Evolutionary conservation across 345 rosid genomes (phyloP), one percentile per base, ranked within the genome.

Genomic region (Salix brachista): DNA sequence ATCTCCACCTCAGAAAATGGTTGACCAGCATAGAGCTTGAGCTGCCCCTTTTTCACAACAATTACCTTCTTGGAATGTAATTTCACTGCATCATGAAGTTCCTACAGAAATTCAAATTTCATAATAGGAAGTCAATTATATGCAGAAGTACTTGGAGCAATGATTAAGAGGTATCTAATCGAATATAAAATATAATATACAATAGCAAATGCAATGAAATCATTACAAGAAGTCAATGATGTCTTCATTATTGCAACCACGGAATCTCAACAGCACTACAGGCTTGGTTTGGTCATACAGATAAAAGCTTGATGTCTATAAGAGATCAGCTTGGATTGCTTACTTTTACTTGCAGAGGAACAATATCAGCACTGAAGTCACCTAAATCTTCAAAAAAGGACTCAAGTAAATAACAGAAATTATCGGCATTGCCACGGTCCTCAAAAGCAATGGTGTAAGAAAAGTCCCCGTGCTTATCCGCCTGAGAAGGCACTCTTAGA

Each of bases 21-120:
- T 54, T 94, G 94, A 23, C 97, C 97, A 13, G 87, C 97, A 67
- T 90, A 91, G 71, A 92, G 87, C 58, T 82, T 87, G 25, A 92
- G 93, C 84, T 89, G 92, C 74, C 89, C 90, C 81, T 90, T 94
- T 89, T 81, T 90, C 46, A 89, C 88, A 30, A 92, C 94, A 73
- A 89, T 72, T 71, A 90, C 77, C 74, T 88, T 87, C 88, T 80
- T 85, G 39, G 79, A 77, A 70, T 79, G 66, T 30, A 84, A 84
- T 71, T 78, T 84, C 83, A 89, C 85, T 77, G 78, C 90, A 18
- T 83, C 87, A 19, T 62, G 41, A 75, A 90, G 91, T 80, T 91
- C 94, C 98, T 92, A 87, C 84, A 80, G 9, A 77, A 17, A 65
- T 73, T 71, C 30, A 75, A 28, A 13, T 66, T 52, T 41, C 44